phyloP scores from a whole-genome alignment of 768 basidiomycete species.

The Tricholoma saponaceum region DNA sequence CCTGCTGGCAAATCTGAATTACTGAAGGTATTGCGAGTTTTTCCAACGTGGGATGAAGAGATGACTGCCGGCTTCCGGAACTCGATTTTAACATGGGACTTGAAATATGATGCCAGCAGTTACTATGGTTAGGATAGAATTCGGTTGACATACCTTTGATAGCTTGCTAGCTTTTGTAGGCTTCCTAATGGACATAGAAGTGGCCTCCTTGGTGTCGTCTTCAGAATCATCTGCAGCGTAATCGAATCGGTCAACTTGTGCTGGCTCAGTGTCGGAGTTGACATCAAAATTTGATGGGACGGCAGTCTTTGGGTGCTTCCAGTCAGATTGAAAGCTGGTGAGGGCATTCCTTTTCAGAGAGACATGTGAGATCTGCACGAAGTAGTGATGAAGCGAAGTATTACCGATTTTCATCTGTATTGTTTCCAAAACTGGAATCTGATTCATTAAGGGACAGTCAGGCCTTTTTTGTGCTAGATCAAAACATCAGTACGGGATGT shows the following conservation, averaged over 20 bases:
- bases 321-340: neutral
- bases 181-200: neutral
- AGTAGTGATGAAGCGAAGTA: neutral
- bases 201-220: slow-evolving; percentile 1
- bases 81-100: neutral
- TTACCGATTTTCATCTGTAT: neutral
- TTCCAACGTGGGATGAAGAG: neutral
- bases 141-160: neutral
- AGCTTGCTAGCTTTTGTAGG: neutral
- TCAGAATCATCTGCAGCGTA: neutral
- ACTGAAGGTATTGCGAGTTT: neutral
- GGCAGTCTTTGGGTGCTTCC: neutral
- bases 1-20: slow-evolving; percentile 1
- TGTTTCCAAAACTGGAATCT: neutral
- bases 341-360: neutral
- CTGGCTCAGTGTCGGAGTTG: neutral
- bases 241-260: neutral
- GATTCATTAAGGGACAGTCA: neutral
- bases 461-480: neutral
- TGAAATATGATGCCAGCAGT: neutral
- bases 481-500: neutral
- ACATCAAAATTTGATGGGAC: neutral
- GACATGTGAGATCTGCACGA: neutral
- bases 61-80: neutral
- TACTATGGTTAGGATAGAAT: neutral